Conservation (phyloP, 257 asterid species). For the Solanum commersonii region DNA sequence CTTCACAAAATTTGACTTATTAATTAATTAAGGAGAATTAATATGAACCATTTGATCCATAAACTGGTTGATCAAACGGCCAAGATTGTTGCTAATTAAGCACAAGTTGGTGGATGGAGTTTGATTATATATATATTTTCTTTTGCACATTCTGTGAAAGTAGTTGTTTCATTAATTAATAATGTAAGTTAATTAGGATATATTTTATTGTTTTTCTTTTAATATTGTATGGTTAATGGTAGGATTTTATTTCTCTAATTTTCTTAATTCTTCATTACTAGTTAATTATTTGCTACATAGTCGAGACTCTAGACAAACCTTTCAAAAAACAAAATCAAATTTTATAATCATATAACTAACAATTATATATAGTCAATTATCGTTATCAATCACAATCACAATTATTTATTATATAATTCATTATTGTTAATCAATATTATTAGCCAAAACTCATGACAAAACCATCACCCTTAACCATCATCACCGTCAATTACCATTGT, state of each 20-base stretch:
- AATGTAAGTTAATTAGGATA: neutral
- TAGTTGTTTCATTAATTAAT: neutral
- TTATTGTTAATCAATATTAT: neutral
- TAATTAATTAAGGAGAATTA: neutral
- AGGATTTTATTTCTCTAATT: neutral
- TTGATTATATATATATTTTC: neutral
- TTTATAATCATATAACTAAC: neutral
- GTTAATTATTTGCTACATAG: neutral
- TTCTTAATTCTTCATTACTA: neutral
- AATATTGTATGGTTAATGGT: neutral
- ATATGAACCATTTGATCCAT: neutral
- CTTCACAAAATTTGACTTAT: conserved; percentile 28
- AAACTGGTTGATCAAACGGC: neutral
- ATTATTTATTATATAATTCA: neutral
- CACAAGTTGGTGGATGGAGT: neutral
- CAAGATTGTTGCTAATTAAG: neutral
- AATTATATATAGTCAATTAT: neutral
- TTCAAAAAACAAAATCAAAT: neutral
- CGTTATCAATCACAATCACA: neutral
- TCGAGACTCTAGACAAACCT: neutral
- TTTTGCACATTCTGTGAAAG: neutral
- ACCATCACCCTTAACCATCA: neutral
- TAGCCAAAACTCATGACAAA: neutral
- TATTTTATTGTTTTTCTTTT: neutral
- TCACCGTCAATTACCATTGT: neutral